Evolutionary conservation across 306 rosid species (phyloP).

Genomic region (Dryas alaskensis): DNA sequence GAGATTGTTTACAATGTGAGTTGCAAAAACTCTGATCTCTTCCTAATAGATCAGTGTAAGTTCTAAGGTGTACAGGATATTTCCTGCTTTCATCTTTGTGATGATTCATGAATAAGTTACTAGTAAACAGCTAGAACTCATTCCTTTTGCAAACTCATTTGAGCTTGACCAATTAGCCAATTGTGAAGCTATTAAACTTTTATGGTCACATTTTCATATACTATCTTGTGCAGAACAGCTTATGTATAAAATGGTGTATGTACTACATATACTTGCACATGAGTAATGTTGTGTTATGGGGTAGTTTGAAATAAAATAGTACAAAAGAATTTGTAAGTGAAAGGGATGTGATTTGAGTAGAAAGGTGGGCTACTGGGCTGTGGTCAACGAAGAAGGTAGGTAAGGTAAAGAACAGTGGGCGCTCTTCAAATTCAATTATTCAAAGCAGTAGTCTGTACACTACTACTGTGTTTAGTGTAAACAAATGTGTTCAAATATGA

Average conservation of each 20-base stretch:
- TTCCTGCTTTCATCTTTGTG: not conserved
- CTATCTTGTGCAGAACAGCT: too few species aligned
- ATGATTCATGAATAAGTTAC: not conserved
- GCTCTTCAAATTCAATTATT: not conserved
- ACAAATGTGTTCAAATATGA: conserved; percentile 8
- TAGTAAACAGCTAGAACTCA: too few species aligned
- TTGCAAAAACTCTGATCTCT: not conserved
- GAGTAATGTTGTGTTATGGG: too few species aligned
- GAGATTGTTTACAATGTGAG: not conserved
- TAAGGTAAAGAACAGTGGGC: conserved; percentile 7
- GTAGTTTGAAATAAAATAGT: too few species aligned
- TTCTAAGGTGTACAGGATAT: not conserved
- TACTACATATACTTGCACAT: too few species aligned
- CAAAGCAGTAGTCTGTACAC: not conserved
- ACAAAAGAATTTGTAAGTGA: too few species aligned
- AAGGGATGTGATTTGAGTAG: too few species aligned
- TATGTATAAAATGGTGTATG: too few species aligned
- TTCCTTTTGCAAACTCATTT: not conserved
- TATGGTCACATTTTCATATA: not conserved
- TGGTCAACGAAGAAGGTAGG: not conserved
- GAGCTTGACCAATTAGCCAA: not conserved
- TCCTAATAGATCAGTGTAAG: conserved; percentile 3
- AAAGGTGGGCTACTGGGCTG: too few species aligned
- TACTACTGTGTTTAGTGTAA: not conserved
- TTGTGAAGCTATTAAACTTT: not conserved